Base-by-base conservation (phyloP, 1,284 basidiomycete species). In the Anthracocystis setariae region DNA sequence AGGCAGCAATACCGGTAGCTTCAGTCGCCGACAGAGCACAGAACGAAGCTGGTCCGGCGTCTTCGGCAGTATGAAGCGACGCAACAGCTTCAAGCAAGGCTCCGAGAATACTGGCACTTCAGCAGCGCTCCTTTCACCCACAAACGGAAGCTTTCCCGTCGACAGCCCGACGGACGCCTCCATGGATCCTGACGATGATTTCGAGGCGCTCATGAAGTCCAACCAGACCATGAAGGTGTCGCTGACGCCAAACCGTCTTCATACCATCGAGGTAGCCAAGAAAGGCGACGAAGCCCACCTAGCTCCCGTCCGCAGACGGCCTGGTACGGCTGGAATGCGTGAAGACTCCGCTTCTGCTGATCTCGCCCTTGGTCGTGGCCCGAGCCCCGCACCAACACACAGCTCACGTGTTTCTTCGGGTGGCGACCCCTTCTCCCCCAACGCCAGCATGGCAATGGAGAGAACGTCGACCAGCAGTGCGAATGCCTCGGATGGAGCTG, bases 171-270 rank as follows among this genome's bases (percentile, higher is more conserved):
- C 40, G 15, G 53, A 66, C 17, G 52, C 62, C 27, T 55, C 56
- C 3, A 18, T 70, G 52, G 66, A 76, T 23, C 45, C 72, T 1
- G 63, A 71, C 25, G 67, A 76, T 37, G 78, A 80, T 43, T 80
- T 80, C 38, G 78, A 80, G 42, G 74, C 76, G 7, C 60, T 78
- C 42, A 70, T 80, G 62, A 51, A 75, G 43, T 74, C 74, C 10
- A 63, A 67, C 15, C 69, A 76, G 58, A 80, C 76, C 5, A 78
- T 78, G 78, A 78, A 94, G 83, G 90, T 98, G 76, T 95, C 93
- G 46, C 86, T 97, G 63, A 98, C 94, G 25, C 94, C 94, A 1
- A 80, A 80, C 54, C 66, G 76, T 3, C 71, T 80, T 9, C 74
- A 76, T 17, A 75, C 76, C 20, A 78, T 78, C 39, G 76, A 78